Base-by-base conservation (phyloP, 2,329 filamentous ascomycete species). In the Neofusicoccum umdonicola region DNA sequence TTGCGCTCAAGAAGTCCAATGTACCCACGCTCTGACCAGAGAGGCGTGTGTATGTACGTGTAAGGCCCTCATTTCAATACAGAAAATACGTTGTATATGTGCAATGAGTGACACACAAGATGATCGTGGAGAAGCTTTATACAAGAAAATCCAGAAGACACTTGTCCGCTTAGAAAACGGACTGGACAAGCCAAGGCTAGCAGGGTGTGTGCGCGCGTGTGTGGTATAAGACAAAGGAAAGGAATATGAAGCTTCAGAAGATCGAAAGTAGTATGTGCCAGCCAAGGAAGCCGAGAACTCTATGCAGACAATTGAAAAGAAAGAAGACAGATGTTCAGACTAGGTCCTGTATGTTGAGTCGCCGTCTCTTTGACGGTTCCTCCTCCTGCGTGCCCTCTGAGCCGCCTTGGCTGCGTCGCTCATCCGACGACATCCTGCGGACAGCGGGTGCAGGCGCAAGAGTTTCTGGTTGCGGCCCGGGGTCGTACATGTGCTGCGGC, bases 311-410 rank as follows among this genome's bases (percentile, higher is more conserved):
- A 31, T 42, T 31, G 3, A 50, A 27, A 12, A 9, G 47, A 37
- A 42, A 34, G 8, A 8, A 41, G 19, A 11, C 5, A 12, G 15
- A 15, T 7, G 2, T 34, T 54, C 39, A 66, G 11, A 57, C 62
- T 39, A 65, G 17, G 17, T 69, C 67, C 31, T 22, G 51, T 35
- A 69, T 69, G 41, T 69, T 67, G 15, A 69, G 45, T 9, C 65
- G 45, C 35, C 66, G 44, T 39, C 67, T 57, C 41, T 68, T 68
- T 56, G 62, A 54, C 11, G 45, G 44, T 15, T 68, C 66, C 42
- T 60, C 56, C 9, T 60, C 56, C 7, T 60, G 56, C n/a, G 42
- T 44, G 6, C 42, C 42, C 27, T 60, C 56, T 2, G 56, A 47
- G 31, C 39, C 42, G 15, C 22, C 56, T 34, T 60, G 56, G n/a